Conservation (phyloP, 1,284 basidiomycete genomes). For the Pascua sp. region DNA sequence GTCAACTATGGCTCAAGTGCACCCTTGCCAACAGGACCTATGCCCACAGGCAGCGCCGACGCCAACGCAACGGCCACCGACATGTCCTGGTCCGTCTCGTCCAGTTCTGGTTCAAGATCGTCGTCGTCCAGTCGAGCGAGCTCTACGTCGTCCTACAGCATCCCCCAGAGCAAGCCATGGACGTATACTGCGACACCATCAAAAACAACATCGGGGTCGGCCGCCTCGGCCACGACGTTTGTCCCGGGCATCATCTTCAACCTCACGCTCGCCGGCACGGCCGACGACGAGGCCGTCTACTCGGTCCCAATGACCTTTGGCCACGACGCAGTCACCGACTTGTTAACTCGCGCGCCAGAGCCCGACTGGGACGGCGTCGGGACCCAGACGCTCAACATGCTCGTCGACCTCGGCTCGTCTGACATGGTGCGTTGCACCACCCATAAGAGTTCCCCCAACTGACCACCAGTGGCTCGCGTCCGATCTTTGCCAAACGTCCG, state of each 20-base stretch:
- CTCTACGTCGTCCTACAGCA: not conserved
- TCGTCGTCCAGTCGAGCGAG: not conserved
- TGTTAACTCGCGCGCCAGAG: not conserved
- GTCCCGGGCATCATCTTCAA: constrained; percentile 40
- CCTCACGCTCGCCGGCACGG: constrained; percentile 29
- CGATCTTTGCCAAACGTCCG: constrained; percentile 31
- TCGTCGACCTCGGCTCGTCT: constrained; percentile 47
- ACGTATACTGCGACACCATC: constrained; percentile 12
- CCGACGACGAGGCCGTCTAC: constrained; percentile 39
- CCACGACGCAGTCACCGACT: constrained; percentile 22
- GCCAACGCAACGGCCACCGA: not conserved
- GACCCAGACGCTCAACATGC: constrained; percentile 34
- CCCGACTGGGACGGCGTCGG: constrained; percentile 21
- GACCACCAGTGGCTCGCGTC: constrained; percentile 43
- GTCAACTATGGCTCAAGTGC: not conserved
- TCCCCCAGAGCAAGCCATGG: constrained; percentile 11
- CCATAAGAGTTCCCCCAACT: too few species aligned
- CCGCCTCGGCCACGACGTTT: constrained; percentile 25
- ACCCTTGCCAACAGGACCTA: not conserved
- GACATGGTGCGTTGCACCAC: constrained; percentile 47
- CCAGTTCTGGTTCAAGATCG: not conserved
- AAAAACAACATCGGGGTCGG: constrained; percentile 8
- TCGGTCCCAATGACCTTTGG: constrained; percentile 36
- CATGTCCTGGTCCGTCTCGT: not conserved
- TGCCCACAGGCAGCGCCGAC: not conserved